Evolutionary conservation across 371 early-diverging fungal genomes (phyloP), one percentile per base, ranked within the genome.

Genomic region (Mortierella sp.): DNA sequence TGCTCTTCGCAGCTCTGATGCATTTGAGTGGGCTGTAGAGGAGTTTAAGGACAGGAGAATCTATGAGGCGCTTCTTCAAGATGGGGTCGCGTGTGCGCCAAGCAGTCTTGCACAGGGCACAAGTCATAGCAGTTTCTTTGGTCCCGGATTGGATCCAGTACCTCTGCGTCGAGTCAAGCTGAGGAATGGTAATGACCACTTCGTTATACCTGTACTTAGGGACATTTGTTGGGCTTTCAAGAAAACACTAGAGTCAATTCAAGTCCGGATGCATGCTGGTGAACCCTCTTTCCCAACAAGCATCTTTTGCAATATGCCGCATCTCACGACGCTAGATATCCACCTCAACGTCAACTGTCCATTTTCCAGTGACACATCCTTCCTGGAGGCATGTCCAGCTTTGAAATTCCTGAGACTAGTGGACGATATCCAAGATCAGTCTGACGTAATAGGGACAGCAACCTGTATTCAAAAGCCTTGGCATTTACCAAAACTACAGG

Each of bases 21-120:
- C 39, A 6, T 78, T 78, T 45, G 12, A 26, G 26, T 78, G 73
- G 70, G 78, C 78, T 4, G 35, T 68, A 3, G 66, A 73, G 18
- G 78, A 78, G 30, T 30, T 57, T 8, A 62, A 73, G 52, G 78
- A 78, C 35, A 65, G 70, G 0, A 68, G 28, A 5, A 55, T 66
- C 14, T 77, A 68, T 35, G 49, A 68, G 55, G 28, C n/a, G 1
- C 40, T 78, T 20, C 39, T 64, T 10, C 57, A n/a, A 12, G 63
- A 37, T 0, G 72, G 72, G 6, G 52, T 51, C 2, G 72, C 72
- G 0, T 51, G 72, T 22, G 39, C 57, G 5, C 52, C 68, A 6
- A 39, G 24, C 30, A 70, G 70, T 40, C 39, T 72, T 14, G 68
- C 62, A 4, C 66, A 58, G n/a, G 66, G 66, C 6, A n/a, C 52